Percentiles rank a stretch among this genome's conserved stretches.
phyloP scores from a whole-genome alignment of 129 eudicot species.

The Pseudognaphalium luteoalbum region DNA sequence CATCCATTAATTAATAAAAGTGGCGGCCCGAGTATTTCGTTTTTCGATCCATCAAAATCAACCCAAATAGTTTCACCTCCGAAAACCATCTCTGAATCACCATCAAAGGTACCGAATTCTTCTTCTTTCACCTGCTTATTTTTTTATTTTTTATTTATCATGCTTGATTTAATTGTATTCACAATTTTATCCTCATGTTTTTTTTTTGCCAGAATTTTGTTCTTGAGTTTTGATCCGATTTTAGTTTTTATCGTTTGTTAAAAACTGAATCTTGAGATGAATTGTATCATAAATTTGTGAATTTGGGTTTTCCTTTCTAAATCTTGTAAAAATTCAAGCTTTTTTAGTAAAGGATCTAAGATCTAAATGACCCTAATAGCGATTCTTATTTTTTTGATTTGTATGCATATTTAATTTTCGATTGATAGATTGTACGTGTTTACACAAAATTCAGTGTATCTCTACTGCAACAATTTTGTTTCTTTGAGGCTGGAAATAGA shows the following conservation, averaged over 20 bases:
- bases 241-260: constrained; percentile 1
- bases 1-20: constrained; percentile 18
- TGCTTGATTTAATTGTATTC: not conserved
- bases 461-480: not conserved
- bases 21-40: constrained; percentile 38
- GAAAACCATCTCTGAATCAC: constrained; percentile 20
- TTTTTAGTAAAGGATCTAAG: constrained; percentile 27
- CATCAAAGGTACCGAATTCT: constrained; percentile 30
- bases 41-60: constrained; percentile 9
- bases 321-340: constrained; percentile 5
- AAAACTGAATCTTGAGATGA: not conserved
- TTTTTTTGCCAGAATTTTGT: not conserved
- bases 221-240: constrained; percentile 17
- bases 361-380: constrained; percentile 13
- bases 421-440: not conserved
- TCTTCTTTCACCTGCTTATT: constrained; percentile 10
- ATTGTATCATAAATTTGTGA: not conserved
- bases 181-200: not conserved
- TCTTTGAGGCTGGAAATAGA: constrained; percentile 13
- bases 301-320: constrained; percentile 6
- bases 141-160: not conserved
- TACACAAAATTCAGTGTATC: not conserved
- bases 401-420: not conserved
- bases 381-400: not conserved
- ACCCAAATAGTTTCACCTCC: constrained; percentile 12